phyloP scores from a whole-genome alignment of 305 asterid species.

The Solanum hybrid region DNA sequence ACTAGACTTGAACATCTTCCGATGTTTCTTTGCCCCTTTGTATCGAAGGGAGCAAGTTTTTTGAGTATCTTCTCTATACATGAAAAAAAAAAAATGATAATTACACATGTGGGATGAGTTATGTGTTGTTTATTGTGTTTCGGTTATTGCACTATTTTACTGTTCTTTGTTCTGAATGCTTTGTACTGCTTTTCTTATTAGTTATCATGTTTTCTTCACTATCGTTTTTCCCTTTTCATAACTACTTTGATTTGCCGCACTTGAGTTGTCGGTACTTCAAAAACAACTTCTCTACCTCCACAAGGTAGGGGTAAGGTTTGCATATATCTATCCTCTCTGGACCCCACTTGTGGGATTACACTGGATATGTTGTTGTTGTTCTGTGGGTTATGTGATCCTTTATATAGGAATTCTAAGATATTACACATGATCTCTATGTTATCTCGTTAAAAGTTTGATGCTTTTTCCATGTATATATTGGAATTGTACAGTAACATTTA shows the following conservation, averaged over 20 bases:
- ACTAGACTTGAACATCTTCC: neutral
- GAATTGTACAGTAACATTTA: neutral
- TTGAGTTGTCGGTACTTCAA: rapidly evolving
- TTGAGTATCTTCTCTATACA: neutral
- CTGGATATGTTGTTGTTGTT: neutral
- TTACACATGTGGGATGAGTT: neutral
- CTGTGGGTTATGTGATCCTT: neutral
- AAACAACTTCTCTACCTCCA: neutral
- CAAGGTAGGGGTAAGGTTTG: neutral
- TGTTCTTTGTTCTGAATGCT: neutral
- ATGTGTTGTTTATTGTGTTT: neutral
- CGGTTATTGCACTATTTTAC: neutral
- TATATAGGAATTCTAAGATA: neutral
- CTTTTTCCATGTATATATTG: neutral
- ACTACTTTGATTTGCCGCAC: neutral
- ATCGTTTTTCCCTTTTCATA: neutral
- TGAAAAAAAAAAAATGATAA: neutral
- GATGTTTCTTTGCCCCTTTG: neutral
- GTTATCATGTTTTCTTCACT: neutral
- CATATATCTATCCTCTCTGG: too few relatives aligned
- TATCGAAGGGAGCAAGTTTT: neutral
- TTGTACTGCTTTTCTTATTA: neutral
- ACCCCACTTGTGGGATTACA: neutral
- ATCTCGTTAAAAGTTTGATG: neutral
- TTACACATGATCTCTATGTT: neutral